phyloP scores from a whole-genome alignment of 768 basidiomycete species.

The Pholiota molesta region DNA sequence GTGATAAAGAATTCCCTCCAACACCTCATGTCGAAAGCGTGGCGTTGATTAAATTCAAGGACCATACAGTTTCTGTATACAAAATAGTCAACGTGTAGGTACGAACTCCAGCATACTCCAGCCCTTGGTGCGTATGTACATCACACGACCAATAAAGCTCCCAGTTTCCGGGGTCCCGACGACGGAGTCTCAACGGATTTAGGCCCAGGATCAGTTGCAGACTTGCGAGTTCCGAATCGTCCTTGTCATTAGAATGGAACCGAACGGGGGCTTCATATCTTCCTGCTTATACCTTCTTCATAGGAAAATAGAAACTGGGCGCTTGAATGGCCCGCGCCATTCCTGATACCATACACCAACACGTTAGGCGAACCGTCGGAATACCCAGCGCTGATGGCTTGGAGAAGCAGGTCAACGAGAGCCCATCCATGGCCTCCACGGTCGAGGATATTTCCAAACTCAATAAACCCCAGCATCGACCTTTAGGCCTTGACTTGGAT shows the following conservation, averaged over 20 bases:
- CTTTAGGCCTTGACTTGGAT: neutral
- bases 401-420: neutral
- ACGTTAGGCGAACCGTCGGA: neutral
- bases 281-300: neutral
- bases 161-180: no score
- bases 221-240: neutral
- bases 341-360: neutral
- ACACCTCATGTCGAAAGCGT: no score
- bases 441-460: neutral
- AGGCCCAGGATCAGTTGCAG: no score
- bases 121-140: no score
- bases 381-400: neutral
- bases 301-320: neutral
- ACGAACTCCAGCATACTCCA: no score
- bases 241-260: neutral
- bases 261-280: neutral
- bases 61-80: no score
- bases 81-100: no score
- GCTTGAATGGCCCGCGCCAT: neutral
- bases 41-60: no score
- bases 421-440: neutral
- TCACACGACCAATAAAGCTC: no score
- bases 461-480: neutral
- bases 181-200: no score
- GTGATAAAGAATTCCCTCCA: no score